Evolutionary conservation across 495 filamentous ascomycete species (phyloP).

Genomic region (Talaromyces proteolyticus): DNA sequence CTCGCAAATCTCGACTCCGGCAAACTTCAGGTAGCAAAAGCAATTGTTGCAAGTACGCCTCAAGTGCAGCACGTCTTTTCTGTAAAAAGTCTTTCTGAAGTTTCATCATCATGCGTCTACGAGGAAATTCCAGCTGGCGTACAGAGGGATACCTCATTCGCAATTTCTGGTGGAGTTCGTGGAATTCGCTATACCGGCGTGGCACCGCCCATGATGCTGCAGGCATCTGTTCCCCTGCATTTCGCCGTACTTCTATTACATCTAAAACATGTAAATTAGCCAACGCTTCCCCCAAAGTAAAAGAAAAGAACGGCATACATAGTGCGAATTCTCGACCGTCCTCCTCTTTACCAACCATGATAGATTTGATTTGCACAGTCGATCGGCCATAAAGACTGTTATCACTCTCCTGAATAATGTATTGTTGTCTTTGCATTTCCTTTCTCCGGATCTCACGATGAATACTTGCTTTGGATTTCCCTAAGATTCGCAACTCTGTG

Average conservation of each 20-base stretch:
- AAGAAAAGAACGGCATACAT: conserved; percentile 41
- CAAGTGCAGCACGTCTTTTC: conserved; percentile 75
- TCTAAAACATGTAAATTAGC: conserved; percentile 34
- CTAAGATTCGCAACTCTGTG: conserved; percentile 84
- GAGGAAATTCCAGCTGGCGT: conserved; percentile 83
- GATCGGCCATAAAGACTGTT: conserved; percentile 95
- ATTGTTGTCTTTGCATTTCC: conserved; percentile 94
- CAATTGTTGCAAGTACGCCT: conserved; percentile 79
- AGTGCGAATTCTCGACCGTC: conserved; percentile 91
- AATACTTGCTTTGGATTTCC: conserved; percentile 90
- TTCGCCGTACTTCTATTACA: conserved; percentile 82
- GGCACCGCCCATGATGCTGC: conserved; percentile 77
- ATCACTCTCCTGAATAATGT: conserved; percentile 95
- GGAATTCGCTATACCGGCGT: conserved; percentile 91
- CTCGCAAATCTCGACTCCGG: conserved; percentile 82
- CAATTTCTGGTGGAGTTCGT: conserved; percentile 87
- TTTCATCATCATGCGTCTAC: conserved; percentile 89
- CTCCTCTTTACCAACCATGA: conserved; percentile 85
- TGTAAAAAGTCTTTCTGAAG: conserved; percentile 91
- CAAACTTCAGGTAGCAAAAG: conserved; percentile 89
- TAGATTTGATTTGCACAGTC: conserved; percentile 79
- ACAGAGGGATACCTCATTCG: conserved; percentile 80
- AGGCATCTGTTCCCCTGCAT: conserved; percentile 85
- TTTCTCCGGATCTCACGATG: conserved; percentile 89
- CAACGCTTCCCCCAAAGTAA: conserved; percentile 1